Evolutionary conservation across 805 yeast species (phyloP), one percentile per base, ranked within the genome.

Genomic region (Wickerhamomyces bisporus): DNA sequence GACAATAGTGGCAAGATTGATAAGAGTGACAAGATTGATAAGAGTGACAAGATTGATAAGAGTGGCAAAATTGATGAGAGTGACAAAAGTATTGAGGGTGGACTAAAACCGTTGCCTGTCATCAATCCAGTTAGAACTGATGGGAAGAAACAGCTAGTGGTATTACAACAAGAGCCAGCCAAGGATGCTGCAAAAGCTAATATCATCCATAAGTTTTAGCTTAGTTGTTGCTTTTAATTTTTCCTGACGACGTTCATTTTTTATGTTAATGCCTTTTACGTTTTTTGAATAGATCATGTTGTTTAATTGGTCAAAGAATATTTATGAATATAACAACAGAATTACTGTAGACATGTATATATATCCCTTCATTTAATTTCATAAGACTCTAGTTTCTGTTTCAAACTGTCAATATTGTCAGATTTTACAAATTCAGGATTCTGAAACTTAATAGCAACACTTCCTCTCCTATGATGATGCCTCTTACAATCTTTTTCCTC

Each of bases 381-480:
- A 10, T 21, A 21, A 7, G 24, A 21, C 7, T 21, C 10, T 10
- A 21, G 26, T 19, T 21, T 12, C 15, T 29, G 14, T 17, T 4
- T 11, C 4, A n/a, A 15, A 30, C 26, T 19, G 6, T 15, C 12
- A 15, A 8, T 12, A 25, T 31, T 16, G 9, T 27, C 18, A 17
- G 28, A 38, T 3, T 21, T 30, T 5, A 41, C 38, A 10, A 39
- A 34, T 26, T 38, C 32, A 15, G 36, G 42, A 36, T 44, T 41
- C 3, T 47, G 42, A 36, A 50, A 50, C 36, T 48, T 52, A 28
- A 54, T 54, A 9, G 59, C 59, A 24, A 54, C 56, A 6, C 52
- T 46, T 1, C 55, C 57, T 20, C 59, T 44, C 19, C 59, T 48
- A 34, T 54, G 58, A 40, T 54, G 59, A 33, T 54, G 59, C 32